These are phyloP conservation scores for Haematococcus sp. DNA, from an alignment of 139 green algal species.

Conservation along the genomic window DNA sequence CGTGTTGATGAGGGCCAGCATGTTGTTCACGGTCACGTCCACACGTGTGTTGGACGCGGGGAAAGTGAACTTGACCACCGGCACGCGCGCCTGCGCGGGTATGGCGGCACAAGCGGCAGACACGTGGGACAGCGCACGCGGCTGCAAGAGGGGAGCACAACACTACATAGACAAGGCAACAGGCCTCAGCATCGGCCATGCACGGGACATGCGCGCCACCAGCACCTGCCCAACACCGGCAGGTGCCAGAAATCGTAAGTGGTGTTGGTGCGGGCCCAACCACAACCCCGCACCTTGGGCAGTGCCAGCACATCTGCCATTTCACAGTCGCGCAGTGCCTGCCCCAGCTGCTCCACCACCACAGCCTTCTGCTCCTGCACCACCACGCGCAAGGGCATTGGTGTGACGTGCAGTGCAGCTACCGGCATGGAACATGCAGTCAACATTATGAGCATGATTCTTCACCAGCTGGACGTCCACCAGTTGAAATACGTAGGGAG, in stretches of 20 bases:
- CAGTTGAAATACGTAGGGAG: too few species aligned
- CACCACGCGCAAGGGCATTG: background rate
- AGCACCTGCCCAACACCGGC: background rate
- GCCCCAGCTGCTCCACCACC: conserved; percentile 55
- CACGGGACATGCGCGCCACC: too few species aligned
- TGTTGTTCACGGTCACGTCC: conserved; percentile 88
- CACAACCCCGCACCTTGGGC: conserved; percentile 37
- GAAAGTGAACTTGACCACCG: conserved; percentile 76
- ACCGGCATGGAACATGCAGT: too few species aligned
- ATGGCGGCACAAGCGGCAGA: background rate
- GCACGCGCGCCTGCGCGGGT: conserved; percentile 1
- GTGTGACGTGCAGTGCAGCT: too few species aligned
- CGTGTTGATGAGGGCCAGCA: conserved; percentile 83
- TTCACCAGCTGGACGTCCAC: too few species aligned
- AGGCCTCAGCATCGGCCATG: too few species aligned
- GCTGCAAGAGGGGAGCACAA: too few species aligned
- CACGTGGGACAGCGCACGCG: too few species aligned
- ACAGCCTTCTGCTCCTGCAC: conserved; percentile 35
- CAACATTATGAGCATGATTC: too few species aligned
- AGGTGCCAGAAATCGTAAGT: too few species aligned
- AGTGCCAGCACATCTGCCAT: conserved; percentile 65
- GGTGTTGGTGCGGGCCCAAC: too few species aligned
- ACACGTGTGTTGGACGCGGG: conserved; percentile 48
- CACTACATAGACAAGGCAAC: too few species aligned
- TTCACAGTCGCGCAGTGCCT: conserved; percentile 50